phyloP scores from a whole-genome alignment of 2,329 filamentous ascomycete species.

The Fusarium bactridioides region DNA sequence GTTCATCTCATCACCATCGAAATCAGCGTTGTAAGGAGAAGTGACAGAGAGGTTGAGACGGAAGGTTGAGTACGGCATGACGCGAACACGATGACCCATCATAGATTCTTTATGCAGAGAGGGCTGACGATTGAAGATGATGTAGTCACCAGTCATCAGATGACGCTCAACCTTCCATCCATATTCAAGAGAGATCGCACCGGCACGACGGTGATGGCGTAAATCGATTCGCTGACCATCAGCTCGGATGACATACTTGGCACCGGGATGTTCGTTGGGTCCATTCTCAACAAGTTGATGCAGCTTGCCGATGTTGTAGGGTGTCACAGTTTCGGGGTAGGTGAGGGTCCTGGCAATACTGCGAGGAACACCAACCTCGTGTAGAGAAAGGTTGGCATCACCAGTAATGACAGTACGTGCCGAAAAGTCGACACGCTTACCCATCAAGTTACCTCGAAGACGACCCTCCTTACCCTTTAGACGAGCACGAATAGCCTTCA shows the following conservation, averaged over 20 bases:
- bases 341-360: constrained; percentile 93
- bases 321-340: constrained; percentile 96
- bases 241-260: constrained; percentile 93
- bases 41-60: constrained; percentile 97
- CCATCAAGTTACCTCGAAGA: constrained; percentile 98
- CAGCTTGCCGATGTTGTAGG: constrained; percentile 95
- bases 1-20: constrained; percentile 99
- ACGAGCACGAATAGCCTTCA: constrained; percentile 95
- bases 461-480: constrained; percentile 99
- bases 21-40: constrained; percentile 99
- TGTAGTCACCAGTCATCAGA: constrained; percentile 93
- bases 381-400: constrained; percentile 93
- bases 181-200: constrained; percentile 87
- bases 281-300: constrained; percentile 91
- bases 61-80: constrained; percentile 99
- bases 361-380: constrained; percentile 95
- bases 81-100: constrained; percentile 98
- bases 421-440: constrained; percentile 98
- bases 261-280: constrained; percentile 93
- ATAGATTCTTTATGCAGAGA: constrained; percentile 99
- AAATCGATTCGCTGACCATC: constrained; percentile 95
- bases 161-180: constrained; percentile 99
- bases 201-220: constrained; percentile 87
- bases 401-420: constrained; percentile 99
- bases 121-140: constrained; percentile 99